Conservation (phyloP, 1,284 basidiomycete species). For the Cutaneotrichosporon sp. region DNA sequence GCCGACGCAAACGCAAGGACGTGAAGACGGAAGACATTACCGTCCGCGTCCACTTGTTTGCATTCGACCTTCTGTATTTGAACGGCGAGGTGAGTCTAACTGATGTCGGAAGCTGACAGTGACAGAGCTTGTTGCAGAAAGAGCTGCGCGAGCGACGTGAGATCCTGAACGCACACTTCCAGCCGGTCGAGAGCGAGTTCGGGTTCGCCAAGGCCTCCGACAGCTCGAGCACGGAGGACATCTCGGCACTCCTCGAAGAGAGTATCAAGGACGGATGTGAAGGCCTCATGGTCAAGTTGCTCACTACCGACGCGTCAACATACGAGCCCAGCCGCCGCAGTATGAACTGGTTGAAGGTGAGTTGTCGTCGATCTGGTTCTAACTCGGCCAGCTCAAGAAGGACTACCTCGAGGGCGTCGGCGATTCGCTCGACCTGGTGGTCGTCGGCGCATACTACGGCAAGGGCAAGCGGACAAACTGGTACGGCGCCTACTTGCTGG, state of each 20-base stretch:
- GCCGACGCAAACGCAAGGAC: slow-evolving; percentile 80
- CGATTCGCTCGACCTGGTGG: slow-evolving; percentile 94
- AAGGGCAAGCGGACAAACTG: slow-evolving; percentile 97
- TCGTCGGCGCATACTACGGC: slow-evolving; percentile 94
- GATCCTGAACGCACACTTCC: slow-evolving; percentile 76
- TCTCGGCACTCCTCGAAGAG: slow-evolving; percentile 90
- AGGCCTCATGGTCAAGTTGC: slow-evolving; percentile 99
- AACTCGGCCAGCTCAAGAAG: slow-evolving; percentile 75
- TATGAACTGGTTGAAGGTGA: slow-evolving; percentile 97
- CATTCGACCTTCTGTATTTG: slow-evolving; percentile 60
- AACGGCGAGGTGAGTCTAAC: slow-evolving; percentile 55
- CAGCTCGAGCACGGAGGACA: slow-evolving; percentile 85
- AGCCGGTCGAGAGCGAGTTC: slow-evolving; percentile 82
- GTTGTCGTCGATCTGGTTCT: slow-evolving; percentile 12
- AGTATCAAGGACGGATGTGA: slow-evolving; percentile 98
- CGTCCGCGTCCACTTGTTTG: slow-evolving; percentile 60
- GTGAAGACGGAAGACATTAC: slow-evolving; percentile 65
- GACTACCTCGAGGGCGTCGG: slow-evolving; percentile 96
- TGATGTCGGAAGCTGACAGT: slow-evolving; percentile 12
- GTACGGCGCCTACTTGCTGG: slow-evolving; percentile 92
- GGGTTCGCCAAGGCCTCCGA: slow-evolving; percentile 90
- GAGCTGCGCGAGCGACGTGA: slow-evolving; percentile 64
- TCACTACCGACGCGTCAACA: slow-evolving; percentile 82
- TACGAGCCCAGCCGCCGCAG: slow-evolving; percentile 94
- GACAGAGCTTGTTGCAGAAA: slow-evolving; percentile 49